A percentile compares a stretch with the other conserved stretches of the same genome.
phyloP scores from a whole-genome alignment of 2,329 filamentous ascomycete genomes.

The Fusarium sp. region DNA sequence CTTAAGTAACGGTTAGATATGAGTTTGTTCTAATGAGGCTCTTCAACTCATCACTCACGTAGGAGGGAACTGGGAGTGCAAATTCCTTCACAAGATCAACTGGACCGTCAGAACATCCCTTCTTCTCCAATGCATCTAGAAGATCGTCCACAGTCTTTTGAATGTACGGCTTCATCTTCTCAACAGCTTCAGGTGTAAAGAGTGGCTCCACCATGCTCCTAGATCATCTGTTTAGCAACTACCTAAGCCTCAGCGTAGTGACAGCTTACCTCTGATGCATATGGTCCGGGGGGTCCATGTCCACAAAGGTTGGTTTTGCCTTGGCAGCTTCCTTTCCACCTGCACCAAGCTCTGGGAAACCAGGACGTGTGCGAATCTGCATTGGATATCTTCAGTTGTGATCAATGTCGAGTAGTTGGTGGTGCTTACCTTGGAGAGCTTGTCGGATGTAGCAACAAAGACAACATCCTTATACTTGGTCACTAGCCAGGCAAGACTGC shows the following conservation, averaged over 20 bases:
- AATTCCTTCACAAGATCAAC: conserved; percentile 60
- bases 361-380: conserved; percentile 54
- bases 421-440: conserved; percentile 57
- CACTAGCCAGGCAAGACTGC: conserved; percentile 59
- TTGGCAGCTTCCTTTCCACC: conserved; percentile 61
- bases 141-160: conserved; percentile 58
- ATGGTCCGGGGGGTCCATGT: conserved; percentile 62
- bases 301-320: conserved; percentile 61
- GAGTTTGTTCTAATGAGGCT: accelerated
- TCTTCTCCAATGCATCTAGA: conserved; percentile 53
- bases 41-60: conserved; percentile 47
- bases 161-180: conserved; percentile 57
- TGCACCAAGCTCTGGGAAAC: conserved; percentile 60
- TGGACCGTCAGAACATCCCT: conserved; percentile 50
- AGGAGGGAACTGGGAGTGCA: conserved; percentile 59
- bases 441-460: conserved; percentile 55
- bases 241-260: neutral
- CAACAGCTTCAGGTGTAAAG: conserved; percentile 54
- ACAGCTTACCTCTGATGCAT: conserved; percentile 55
- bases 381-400: neutral
- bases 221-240: neutral
- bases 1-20: conserved; percentile 31
- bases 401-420: accelerated
- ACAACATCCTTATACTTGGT: conserved; percentile 61
- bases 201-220: conserved; percentile 59